Percentiles rank a stretch among this genome's conserved stretches.
Evolutionary conservation across 1,139 yeast genomes (phyloP).

Genomic region (Lodderomyces parapsilosis): DNA sequence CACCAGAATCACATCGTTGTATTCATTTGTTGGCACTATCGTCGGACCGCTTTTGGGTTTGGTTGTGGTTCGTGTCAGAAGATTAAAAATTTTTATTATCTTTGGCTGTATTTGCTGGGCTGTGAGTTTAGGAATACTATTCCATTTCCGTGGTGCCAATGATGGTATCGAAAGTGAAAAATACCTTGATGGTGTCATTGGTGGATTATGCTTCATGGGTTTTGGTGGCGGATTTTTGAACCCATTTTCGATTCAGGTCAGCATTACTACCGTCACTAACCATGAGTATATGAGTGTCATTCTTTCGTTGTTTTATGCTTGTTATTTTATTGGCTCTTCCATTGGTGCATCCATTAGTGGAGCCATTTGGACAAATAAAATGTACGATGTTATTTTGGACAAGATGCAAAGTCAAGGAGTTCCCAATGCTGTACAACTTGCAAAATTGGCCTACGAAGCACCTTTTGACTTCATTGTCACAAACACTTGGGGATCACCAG

Average conservation of each 20-base stretch:
- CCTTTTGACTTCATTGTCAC: conserved; percentile 49
- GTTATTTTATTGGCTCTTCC: conserved; percentile 62
- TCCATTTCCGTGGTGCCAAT: conserved; percentile 30
- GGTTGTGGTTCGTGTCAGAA: conserved; percentile 47
- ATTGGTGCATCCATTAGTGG: conserved; percentile 56
- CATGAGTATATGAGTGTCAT: conserved; percentile 68
- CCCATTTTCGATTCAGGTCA: conserved; percentile 65
- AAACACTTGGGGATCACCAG: conserved; percentile 61
- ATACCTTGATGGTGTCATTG: conserved; percentile 56
- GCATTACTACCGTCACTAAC: conserved; percentile 61
- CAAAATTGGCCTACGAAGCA: conserved; percentile 47
- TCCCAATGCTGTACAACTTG: conserved; percentile 22
- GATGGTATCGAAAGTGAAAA: conserved; percentile 22
- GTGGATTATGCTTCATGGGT: conserved; percentile 65
- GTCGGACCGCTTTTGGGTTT: conserved; percentile 62
- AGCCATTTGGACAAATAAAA: conserved; percentile 56
- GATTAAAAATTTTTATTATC: conserved; percentile 60
- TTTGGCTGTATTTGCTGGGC: conserved; percentile 51
- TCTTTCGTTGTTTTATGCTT: conserved; percentile 53
- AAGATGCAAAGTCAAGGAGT: conserved; percentile 17
- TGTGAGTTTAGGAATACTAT: conserved; percentile 31
- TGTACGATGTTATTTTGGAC: conserved; percentile 15
- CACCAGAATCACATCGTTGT: conserved; percentile 60
- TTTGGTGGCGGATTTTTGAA: conserved; percentile 73
- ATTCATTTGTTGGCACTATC: conserved; percentile 64